Evolutionary conservation across 306 rosid species (phyloP), one percentile per base, ranked within the genome.

Genomic region (Malus sieversii): DNA sequence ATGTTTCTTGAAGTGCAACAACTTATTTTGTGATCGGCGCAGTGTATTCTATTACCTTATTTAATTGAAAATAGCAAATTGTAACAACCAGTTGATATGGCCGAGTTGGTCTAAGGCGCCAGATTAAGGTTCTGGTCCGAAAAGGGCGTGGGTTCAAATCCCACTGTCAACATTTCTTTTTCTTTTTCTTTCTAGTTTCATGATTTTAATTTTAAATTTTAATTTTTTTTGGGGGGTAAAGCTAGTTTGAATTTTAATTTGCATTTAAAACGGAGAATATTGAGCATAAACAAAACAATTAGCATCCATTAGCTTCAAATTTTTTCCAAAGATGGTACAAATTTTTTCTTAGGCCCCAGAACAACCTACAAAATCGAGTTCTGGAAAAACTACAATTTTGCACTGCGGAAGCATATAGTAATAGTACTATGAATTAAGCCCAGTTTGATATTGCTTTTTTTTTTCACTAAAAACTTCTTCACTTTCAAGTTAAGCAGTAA

Each of bases 91-190:
- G 89, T 74, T 29, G 83, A 82, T 79, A 77, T 82, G 85, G 70
- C 85, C 85, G 86, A 84, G 85, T 80, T 78, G 85, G 85, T 85
- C 86, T 80, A 84, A 86, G 87, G 86, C 82, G 84, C 87, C 86
- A 85, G 84, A 84, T 89, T 87, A 82, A 83, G 89, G 86, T 76
- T 82, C 72, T 82, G 81, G 85, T 85, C 84, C 84, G 80, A n/a
- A 81, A 77, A 87, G 85, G 87, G 90, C 83, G 88, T 76, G 86
- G 85, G 84, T 85, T 89, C 90, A 85, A 85, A 85, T 83, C 87
- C 85, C 90, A 87, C 90, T 80, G 81, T 89, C 88, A 22, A 87
- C 77, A 80, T 0, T 3, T 3, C 0, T 45, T 73, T 18, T 4
- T 15, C 14, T 20, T 8, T 22, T 32, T 6, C 16, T 62, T 7